Evolutionary conservation across 2,329 filamentous ascomycete genomes (phyloP).

Genomic region (Ceratocystis smalleyi): DNA sequence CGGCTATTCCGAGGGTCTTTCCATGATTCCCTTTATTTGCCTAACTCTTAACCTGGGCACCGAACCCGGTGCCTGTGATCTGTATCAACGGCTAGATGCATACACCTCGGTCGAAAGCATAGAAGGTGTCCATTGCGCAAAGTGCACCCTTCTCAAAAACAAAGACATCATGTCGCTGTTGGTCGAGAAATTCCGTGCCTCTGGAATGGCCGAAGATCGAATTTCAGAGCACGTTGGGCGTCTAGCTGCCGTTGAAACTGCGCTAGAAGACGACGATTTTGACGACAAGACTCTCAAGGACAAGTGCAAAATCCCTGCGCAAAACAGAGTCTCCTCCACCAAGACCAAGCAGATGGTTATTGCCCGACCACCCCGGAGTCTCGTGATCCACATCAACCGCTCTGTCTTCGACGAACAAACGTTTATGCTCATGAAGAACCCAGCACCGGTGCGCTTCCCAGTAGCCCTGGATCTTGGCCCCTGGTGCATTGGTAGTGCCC

Average conservation of each 20-base stretch:
- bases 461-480: slow-evolving; percentile 55
- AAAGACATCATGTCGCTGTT: slow-evolving; percentile 34
- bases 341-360: slow-evolving; percentile 86
- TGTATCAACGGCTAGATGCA: slow-evolving; percentile 66
- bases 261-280: slow-evolving; percentile 66
- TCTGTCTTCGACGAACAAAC: slow-evolving; percentile 80
- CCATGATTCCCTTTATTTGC: slow-evolving; percentile 86
- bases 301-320: slow-evolving; percentile 49
- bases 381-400: slow-evolving; percentile 79
- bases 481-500: slow-evolving; percentile 61
- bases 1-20: slow-evolving; percentile 73
- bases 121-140: slow-evolving; percentile 76
- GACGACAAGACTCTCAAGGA: slow-evolving; percentile 49
- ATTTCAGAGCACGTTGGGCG: slow-evolving; percentile 38
- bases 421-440: slow-evolving; percentile 68
- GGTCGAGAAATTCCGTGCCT: slow-evolving; percentile 20
- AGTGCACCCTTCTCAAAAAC: slow-evolving; percentile 62
- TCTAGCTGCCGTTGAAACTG: slow-evolving; percentile 50
- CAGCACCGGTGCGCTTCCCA: slow-evolving; percentile 63
- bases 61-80: slow-evolving; percentile 44
- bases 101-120: slow-evolving; percentile 77
- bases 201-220: slow-evolving; percentile 30
- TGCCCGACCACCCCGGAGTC: slow-evolving; percentile 61
- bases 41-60: slow-evolving; percentile 68
- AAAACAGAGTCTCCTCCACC: slow-evolving; percentile 56